Percentiles rank a stretch among this genome's conserved stretches.
Evolutionary conservation across 2,329 filamentous ascomycete genomes (phyloP).

Genomic region (Capronia coronata): DNA sequence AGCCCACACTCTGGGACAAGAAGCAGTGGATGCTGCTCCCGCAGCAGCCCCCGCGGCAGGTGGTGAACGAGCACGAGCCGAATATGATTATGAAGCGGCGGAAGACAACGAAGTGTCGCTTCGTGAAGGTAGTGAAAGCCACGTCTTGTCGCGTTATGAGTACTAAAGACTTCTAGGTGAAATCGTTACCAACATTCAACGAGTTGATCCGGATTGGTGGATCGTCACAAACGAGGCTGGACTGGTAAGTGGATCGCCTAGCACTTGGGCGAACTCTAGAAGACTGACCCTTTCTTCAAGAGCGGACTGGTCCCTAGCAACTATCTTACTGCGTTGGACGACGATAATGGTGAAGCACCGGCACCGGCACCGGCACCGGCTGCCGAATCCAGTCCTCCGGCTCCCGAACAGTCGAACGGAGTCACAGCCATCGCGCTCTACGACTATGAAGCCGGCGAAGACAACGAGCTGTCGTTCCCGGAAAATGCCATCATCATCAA

Average conservation of each 20-base stretch:
- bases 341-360: conserved; percentile 34
- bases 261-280: background rate
- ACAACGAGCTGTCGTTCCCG: conserved; percentile 80
- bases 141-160: background rate
- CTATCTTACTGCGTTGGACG: conserved; percentile 76
- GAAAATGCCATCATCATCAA: conserved; percentile 77
- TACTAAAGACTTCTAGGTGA: conserved; percentile 42
- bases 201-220: conserved; percentile 99
- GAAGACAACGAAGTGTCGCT: conserved; percentile 96
- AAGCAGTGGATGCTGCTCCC: conserved; percentile 42
- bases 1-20: conserved; percentile 41
- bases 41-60: conserved; percentile 37
- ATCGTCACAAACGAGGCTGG: conserved; percentile 82
- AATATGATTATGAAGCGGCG: conserved; percentile 96
- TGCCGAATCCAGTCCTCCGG: conserved; percentile 34
- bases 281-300: conserved; percentile 12
- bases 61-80: conserved; percentile 68
- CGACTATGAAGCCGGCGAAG: conserved; percentile 94
- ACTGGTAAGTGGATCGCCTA: conserved; percentile 48
- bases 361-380: conserved; percentile 33
- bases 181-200: conserved; percentile 83
- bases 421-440: conserved; percentile 79
- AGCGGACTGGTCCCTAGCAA: conserved; percentile 88
- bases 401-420: conserved; percentile 35
- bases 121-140: conserved; percentile 55